A percentile compares a stretch with the other conserved stretches of the same genome.
phyloP scores from a whole-genome alignment of 805 yeast genomes.

The Ogataea trehaloabstinens region DNA sequence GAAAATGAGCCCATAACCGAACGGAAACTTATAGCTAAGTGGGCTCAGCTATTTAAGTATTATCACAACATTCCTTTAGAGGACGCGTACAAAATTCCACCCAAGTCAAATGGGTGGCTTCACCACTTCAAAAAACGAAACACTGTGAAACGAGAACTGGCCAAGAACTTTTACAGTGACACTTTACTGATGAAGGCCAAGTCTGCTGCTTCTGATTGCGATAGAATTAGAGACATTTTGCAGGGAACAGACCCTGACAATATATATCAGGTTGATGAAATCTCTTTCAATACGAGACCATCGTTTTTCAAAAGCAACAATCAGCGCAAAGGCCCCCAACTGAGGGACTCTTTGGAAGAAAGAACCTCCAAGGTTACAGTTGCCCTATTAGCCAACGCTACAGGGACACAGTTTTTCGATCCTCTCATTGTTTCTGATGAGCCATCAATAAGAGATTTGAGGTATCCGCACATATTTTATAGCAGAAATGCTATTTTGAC shows the following conservation, averaged over 20 bases:
- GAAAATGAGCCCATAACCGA: conserved; percentile 30
- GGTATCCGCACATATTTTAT: conserved; percentile 16
- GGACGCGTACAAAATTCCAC: conserved; percentile 8
- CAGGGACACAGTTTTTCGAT: conserved; percentile 24
- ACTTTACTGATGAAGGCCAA: conserved; percentile 13
- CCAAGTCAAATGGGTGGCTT: conserved; percentile 41
- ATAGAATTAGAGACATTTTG: conserved; percentile 21
- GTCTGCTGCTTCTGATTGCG: conserved; percentile 23
- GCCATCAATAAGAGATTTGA: conserved; percentile 8
- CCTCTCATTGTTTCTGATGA: conserved; percentile 30
- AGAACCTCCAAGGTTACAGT: conserved; percentile 23
- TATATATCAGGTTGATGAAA: conserved; percentile 38
- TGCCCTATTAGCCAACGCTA: conserved; percentile 28
- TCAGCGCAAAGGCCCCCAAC: conserved; percentile 2
- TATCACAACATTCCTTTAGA: conserved; percentile 15
- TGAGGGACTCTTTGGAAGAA: conserved; percentile 14
- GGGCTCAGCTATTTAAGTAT: conserved; percentile 23
- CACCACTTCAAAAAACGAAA: conserved; percentile 37
- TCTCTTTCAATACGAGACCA: conserved; percentile 25
- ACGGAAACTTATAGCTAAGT: conserved; percentile 31
- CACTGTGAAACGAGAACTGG: conserved; percentile 27
- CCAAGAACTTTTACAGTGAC: conserved; percentile 23
- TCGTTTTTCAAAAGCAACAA: conserved; percentile 16
- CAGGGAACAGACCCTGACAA: conserved; percentile 20
- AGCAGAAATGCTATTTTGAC: conserved; percentile 26